These are phyloP conservation scores for Jamesozyma lodderae DNA, from an alignment of 805 yeast genomes.

Conservation along the genomic window DNA sequence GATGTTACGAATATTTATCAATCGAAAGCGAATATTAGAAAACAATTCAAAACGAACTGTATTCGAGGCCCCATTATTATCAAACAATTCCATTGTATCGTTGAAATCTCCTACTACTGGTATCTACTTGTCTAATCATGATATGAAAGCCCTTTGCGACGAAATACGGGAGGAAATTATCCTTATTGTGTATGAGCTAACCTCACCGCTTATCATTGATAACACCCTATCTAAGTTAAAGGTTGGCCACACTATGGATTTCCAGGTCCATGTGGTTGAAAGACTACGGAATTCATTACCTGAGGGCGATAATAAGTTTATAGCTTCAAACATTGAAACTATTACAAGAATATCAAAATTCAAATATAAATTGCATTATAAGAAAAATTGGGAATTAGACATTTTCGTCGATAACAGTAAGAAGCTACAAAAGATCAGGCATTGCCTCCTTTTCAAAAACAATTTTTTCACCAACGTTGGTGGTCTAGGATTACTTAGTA, in stretches of 20 bases:
- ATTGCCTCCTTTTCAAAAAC: constrained; percentile 13
- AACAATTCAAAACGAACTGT: constrained; percentile 15
- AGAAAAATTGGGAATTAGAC: constrained; percentile 26
- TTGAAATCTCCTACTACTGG: constrained; percentile 24
- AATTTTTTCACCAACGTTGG: constrained; percentile 1
- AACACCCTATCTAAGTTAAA: constrained; percentile 18
- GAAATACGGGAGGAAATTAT: constrained; percentile 23
- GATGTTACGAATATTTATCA: constrained; percentile 24
- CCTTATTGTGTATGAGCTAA: constrained; percentile 23
- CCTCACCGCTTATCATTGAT: constrained; percentile 15
- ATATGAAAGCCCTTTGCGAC: constrained; percentile 19
- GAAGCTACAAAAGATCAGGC: constrained; percentile 19
- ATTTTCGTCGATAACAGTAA: constrained; percentile 22
- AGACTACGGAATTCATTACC: constrained; percentile 4
- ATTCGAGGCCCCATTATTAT: constrained; percentile 28
- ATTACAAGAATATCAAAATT: constrained; percentile 22
- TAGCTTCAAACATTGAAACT: constrained; percentile 14
- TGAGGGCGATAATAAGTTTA: background rate
- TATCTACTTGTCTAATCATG: constrained; percentile 26
- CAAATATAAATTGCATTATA: constrained; percentile 21
- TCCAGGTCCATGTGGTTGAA: constrained; percentile 11
- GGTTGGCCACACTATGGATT: constrained; percentile 20
- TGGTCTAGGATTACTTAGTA: background rate
- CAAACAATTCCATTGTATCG: constrained; percentile 28
- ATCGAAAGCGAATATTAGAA: constrained; percentile 22